Conservation (phyloP, 1,284 basidiomycete genomes). For the Ceratobasidium sp. region DNA sequence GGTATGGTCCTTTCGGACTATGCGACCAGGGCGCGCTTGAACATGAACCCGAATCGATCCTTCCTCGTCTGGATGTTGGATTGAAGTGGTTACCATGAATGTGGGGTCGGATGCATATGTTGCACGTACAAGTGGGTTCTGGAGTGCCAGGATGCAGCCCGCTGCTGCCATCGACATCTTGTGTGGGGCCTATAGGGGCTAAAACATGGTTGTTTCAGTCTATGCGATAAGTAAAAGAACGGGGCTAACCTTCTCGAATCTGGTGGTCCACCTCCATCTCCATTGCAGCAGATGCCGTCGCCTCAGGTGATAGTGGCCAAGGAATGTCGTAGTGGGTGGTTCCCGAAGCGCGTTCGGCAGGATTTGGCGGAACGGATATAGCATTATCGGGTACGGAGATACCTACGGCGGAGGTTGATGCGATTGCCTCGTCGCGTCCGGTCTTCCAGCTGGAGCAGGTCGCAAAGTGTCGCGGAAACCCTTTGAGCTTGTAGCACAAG, state of each 20-base stretch:
- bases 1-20: background rate
- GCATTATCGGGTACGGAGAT: background rate
- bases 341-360: background rate
- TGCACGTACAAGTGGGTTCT: background rate
- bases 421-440: background rate
- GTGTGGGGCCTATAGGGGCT: background rate
- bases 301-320: background rate
- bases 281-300: background rate
- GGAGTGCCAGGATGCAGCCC: background rate
- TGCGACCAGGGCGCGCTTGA: constrained; percentile 2
- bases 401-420: background rate
- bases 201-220: background rate
- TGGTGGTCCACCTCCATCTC: background rate
- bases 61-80: background rate
- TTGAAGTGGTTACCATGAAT: background rate
- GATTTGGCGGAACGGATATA: background rate
- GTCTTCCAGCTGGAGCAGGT: background rate
- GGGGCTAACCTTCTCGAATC: background rate
- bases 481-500: background rate
- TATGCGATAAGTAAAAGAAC: background rate
- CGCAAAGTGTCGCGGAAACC: background rate
- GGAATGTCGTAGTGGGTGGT: background rate
- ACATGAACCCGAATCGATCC: background rate
- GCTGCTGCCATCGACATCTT: background rate
- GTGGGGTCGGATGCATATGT: background rate